Conservation (phyloP, 2,329 filamentous ascomycete species). For the Trichoderma atrobrunneum region DNA sequence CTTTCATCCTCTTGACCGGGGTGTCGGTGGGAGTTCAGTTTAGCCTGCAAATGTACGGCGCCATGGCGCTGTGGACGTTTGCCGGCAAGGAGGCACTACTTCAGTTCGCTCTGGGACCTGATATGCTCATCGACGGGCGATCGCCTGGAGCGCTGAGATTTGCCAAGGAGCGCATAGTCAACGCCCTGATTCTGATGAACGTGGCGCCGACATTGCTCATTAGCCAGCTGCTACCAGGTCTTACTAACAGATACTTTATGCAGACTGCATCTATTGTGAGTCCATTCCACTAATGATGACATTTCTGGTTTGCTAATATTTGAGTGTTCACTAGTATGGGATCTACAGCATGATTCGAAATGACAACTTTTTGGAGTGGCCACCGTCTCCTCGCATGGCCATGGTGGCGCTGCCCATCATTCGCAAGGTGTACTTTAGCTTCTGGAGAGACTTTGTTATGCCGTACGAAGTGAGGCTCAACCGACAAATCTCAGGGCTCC, state of each 20-base stretch:
- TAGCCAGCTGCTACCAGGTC: slow-evolving; percentile 42
- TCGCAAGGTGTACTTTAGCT: slow-evolving; percentile 43
- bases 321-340: slow-evolving; percentile 41
- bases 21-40: slow-evolving; percentile 48
- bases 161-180: slow-evolving; percentile 32
- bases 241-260: slow-evolving; percentile 43
- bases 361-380: slow-evolving; percentile 49
- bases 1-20: slow-evolving; percentile 65
- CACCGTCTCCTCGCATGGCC: slow-evolving; percentile 52
- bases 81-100: slow-evolving; percentile 47
- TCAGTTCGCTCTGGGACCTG: slow-evolving; percentile 40
- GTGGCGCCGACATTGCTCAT: slow-evolving; percentile 48
- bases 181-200: slow-evolving; percentile 40
- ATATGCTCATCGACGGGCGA: slow-evolving; percentile 30
- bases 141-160: slow-evolving; percentile 26
- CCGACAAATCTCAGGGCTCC: slow-evolving; percentile 43
- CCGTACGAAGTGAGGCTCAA: slow-evolving; percentile 50
- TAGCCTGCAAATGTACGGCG: slow-evolving; percentile 54
- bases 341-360: slow-evolving; percentile 45
- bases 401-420: slow-evolving; percentile 49
- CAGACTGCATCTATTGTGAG: slow-evolving; percentile 44
- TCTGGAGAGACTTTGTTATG: slow-evolving; percentile 47
- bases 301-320: slow-evolving; percentile 6
- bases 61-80: slow-evolving; percentile 49
- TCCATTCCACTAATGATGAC: not conserved